Percentiles rank a stretch among this genome's conserved stretches.
phyloP scores from a whole-genome alignment of 257 asterid genomes.

The Phtheirospermum japonicum region DNA sequence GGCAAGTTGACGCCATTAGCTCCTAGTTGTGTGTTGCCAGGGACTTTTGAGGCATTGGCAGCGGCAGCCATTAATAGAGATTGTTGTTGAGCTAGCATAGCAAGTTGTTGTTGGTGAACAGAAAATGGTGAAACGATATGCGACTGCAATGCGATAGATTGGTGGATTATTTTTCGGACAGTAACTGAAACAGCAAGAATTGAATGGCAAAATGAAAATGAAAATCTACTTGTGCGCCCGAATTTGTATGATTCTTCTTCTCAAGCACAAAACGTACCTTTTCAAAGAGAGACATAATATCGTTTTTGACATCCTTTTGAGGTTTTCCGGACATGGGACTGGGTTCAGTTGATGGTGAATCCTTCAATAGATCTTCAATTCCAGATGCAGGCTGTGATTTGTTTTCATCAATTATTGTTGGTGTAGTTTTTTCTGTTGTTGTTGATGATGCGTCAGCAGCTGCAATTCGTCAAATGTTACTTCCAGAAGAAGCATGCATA shows the following conservation, averaged over 20 bases:
- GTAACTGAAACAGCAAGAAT: slow-evolving; percentile 8
- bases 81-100: slow-evolving; percentile 86
- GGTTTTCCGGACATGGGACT: slow-evolving; percentile 45
- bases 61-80: slow-evolving; percentile 76
- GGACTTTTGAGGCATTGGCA: slow-evolving; percentile 51
- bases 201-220: not conserved
- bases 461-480: slow-evolving; percentile 35
- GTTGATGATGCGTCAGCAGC: slow-evolving; percentile 69
- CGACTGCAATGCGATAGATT: slow-evolving; percentile 35
- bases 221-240: slow-evolving; percentile 4
- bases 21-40: slow-evolving; percentile 50
- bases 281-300: slow-evolving; percentile 95
- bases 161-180: not conserved
- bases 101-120: slow-evolving; percentile 81
- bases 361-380: slow-evolving; percentile 78
- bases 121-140: slow-evolving; percentile 55
- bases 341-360: slow-evolving; percentile 61
- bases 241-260: not conserved
- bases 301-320: slow-evolving; percentile 74
- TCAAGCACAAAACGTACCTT: slow-evolving; percentile 52
- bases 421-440: slow-evolving; percentile 42
- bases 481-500: slow-evolving; percentile 19
- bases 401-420: slow-evolving; percentile 34
- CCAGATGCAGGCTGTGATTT: slow-evolving; percentile 56
- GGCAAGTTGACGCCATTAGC: slow-evolving; percentile 49